Evolutionary conservation across 495 filamentous ascomycete species (phyloP).

Genomic region (Podospora fimiseda): DNA sequence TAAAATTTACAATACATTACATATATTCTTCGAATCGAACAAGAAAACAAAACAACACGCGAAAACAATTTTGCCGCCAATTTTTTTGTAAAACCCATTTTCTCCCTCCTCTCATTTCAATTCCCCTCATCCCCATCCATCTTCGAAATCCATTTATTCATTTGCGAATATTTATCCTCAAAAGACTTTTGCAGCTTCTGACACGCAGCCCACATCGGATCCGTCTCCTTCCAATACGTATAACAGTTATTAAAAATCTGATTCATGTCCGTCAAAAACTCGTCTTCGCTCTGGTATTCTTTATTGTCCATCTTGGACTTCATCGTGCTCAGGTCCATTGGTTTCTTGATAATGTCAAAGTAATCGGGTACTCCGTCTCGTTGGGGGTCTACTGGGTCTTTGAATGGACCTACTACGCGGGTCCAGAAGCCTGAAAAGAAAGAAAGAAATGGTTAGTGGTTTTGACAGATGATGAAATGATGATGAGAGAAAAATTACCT

Average conservation of each 20-base stretch:
- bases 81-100: background rate
- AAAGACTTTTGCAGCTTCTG: slow-evolving; percentile 45
- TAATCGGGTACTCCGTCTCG: slow-evolving; percentile 45
- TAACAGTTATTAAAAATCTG: slow-evolving; percentile 47
- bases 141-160: slow-evolving; percentile 46
- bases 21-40: too few species aligned
- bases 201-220: slow-evolving; percentile 40
- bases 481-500: slow-evolving; percentile 27
- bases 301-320: slow-evolving; percentile 42
- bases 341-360: slow-evolving; percentile 37
- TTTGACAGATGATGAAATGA: background rate
- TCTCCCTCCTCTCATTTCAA: slow-evolving; percentile 6
- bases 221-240: slow-evolving; percentile 37
- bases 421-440: slow-evolving; percentile 46
- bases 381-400: slow-evolving; percentile 38
- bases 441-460: background rate
- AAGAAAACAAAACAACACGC: too few species aligned
- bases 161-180: slow-evolving; percentile 42
- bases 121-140: slow-evolving; percentile 37
- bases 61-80: too few species aligned
- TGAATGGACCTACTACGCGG: slow-evolving; percentile 48
- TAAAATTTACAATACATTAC: too few species aligned
- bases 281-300: slow-evolving; percentile 36
- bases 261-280: slow-evolving; percentile 42
- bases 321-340: slow-evolving; percentile 46